phyloP scores from a whole-genome alignment of 2,329 filamentous ascomycete species.

The Colletotrichum chrysophilum region DNA sequence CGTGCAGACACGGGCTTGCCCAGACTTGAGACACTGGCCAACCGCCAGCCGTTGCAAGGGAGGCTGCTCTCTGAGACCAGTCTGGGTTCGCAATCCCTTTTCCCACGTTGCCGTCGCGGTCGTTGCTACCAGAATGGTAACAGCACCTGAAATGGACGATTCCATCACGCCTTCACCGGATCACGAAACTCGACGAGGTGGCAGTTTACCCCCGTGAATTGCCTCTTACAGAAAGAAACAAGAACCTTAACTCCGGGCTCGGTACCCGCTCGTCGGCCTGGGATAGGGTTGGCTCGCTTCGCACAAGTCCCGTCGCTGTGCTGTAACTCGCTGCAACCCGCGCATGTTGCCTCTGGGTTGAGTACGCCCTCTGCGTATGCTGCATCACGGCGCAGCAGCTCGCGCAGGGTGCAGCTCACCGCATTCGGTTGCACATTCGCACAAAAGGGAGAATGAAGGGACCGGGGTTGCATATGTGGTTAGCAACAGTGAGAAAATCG shows the following conservation, averaged over 20 bases:
- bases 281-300: background rate
- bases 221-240: background rate
- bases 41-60: background rate
- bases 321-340: background rate
- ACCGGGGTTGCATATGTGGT: background rate
- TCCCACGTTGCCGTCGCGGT: background rate
- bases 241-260: background rate
- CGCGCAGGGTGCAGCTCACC: background rate
- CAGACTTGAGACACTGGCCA: slow-evolving; percentile 9
- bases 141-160: background rate
- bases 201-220: background rate
- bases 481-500: background rate
- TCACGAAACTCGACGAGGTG: background rate
- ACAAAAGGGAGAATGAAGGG: background rate
- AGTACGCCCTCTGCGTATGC: background rate
- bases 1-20: slow-evolving; percentile 21
- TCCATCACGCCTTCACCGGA: background rate
- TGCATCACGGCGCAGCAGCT: background rate
- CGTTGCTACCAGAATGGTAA: background rate
- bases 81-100: background rate
- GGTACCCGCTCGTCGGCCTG: background rate
- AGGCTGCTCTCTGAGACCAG: background rate
- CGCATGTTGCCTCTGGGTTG: background rate
- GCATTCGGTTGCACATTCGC: background rate
- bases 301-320: background rate